Conservation (phyloP, 345 rosid genomes). For the Hevea brasiliensis region DNA sequence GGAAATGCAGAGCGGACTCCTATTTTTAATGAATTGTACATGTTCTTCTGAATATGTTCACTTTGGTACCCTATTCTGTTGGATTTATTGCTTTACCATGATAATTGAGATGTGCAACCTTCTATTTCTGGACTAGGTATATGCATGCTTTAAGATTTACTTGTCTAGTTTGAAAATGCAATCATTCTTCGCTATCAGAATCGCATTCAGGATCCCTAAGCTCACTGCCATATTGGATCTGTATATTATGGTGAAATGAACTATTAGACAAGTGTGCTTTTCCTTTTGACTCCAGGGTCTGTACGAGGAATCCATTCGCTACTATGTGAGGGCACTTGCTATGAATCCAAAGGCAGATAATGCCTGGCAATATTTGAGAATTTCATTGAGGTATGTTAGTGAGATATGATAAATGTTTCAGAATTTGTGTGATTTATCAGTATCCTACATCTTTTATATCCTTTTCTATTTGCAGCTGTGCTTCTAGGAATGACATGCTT, state of each 20-base stretch:
- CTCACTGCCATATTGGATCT: too few relatives aligned
- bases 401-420: background rate
- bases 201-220: too few relatives aligned
- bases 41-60: background rate
- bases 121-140: too few relatives aligned
- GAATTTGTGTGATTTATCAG: background rate
- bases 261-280: background rate
- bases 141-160: too few relatives aligned
- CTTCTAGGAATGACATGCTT: conserved; percentile 77
- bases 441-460: background rate
- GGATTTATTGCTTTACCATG: background rate
- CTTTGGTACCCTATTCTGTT: background rate
- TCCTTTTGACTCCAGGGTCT: conserved; percentile 52
- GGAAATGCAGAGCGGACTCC: too few relatives aligned
- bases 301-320: conserved; percentile 87
- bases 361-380: conserved; percentile 97
- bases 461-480: conserved; percentile 51
- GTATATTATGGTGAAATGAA: background rate
- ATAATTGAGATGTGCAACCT: too few relatives aligned
- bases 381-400: conserved; percentile 72
- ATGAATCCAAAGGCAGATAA: conserved; percentile 99
- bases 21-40: background rate
- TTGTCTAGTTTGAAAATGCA: too few relatives aligned
- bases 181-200: too few relatives aligned
- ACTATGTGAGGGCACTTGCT: conserved; percentile 94